Evolutionary conservation across 345 rosid genomes (phyloP).

Genomic region (Erucastrum elatum): DNA sequence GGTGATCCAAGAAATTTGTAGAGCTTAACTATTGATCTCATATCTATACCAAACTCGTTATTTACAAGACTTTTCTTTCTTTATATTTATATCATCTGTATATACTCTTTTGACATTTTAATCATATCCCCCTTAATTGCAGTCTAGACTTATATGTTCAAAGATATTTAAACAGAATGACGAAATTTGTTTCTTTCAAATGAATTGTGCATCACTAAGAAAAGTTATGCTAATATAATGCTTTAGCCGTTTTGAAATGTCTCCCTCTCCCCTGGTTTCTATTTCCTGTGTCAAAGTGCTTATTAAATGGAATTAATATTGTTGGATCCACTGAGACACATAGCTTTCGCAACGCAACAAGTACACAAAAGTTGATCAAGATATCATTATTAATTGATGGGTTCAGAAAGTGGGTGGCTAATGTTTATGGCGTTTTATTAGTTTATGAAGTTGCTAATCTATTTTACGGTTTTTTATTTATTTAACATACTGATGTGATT

Average conservation of each 20-base stretch:
- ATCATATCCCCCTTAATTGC: conserved; percentile 6
- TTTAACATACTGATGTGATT: background rate
- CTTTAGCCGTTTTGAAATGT: background rate
- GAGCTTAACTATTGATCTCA: conserved; percentile 66
- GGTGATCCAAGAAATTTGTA: conserved; percentile 47
- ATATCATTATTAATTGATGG: conserved; percentile 13
- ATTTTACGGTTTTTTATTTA: background rate
- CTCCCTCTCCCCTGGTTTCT: conserved; percentile 3
- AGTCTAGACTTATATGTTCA: background rate
- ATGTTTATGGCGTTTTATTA: conserved; percentile 5
- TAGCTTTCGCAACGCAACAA: conserved; percentile 35
- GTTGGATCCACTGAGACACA: conserved; percentile 34
- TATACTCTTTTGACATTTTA: conserved; percentile 54
- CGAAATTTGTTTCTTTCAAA: background rate
- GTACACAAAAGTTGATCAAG: conserved; percentile 28
- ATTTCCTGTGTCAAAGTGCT: conserved; percentile 2
- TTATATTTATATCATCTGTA: conserved; percentile 58
- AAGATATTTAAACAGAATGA: background rate
- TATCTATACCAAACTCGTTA: conserved; percentile 54
- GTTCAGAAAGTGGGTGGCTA: conserved; percentile 13
- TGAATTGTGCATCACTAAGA: background rate
- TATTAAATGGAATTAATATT: conserved; percentile 10
- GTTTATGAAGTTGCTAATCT: conserved; percentile 1
- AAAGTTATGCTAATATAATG: background rate
- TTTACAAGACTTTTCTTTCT: conserved; percentile 32